Evolutionary conservation across 495 filamentous ascomycete species (phyloP), one percentile per base, ranked within the genome.

Genomic region (Podospora conica): DNA sequence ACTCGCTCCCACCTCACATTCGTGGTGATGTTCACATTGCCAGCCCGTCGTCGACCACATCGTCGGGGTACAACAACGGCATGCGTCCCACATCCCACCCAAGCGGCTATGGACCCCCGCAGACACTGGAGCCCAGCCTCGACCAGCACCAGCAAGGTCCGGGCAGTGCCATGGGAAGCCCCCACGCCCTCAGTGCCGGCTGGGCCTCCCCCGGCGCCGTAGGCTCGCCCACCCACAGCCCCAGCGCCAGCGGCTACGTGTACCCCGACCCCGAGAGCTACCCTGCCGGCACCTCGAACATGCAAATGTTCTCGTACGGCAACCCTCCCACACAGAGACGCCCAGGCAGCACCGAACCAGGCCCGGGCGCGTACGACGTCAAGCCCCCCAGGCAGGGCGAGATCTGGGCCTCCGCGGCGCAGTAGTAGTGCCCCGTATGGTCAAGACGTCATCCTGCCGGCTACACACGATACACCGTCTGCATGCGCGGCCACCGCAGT

Each of bases 41-140:
- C 18, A 91, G 88, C 70, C 87, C 91, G 33, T 77, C 86, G 61
- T 80, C 86, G 74, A 78, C 84, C 69, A 75, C 89, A 78, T 72
- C 91, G 75, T 67, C 89, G 75, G 65, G 84, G 83, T 87, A 94
- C 86, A 70, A 79, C 65, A 78, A 79, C 27, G 76, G 76, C 18
- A 81, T 85, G 75, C 80, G 84, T 33, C 84, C 85, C 21, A 84
- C 86, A 1, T 97, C 93, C 21, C 92, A 96, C 77, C 93, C 93
- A 0, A 86, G 79, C 10, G 84, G 81, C 55, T 96, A 93, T 72
- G 90, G 85, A 24, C 91, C 91, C 9, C 94, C 95, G 0, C 87
- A 90, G 48, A 91, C 92, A 31, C 83, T 98, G 7, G 95, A 98
- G 74, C 94, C 95, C 23, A 93, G 90, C 55, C 82, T 92, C 33